Evolutionary conservation across 139 green algal genomes (phyloP), one percentile per base, ranked within the genome.

Genomic region (Raphidocelis subcapitata): DNA sequence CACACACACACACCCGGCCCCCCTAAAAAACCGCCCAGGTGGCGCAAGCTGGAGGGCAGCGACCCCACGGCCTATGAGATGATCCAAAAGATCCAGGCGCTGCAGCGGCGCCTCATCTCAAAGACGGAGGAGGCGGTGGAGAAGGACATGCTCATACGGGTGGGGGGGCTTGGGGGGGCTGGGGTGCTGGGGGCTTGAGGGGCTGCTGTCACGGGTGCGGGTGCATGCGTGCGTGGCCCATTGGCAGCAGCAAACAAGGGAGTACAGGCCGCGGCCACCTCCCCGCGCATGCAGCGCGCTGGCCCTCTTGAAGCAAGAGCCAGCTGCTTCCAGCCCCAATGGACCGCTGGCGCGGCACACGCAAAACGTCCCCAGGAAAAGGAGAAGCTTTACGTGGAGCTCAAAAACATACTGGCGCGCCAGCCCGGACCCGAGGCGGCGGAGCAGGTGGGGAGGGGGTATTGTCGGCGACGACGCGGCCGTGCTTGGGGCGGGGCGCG

Each of bases 21-120:
- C 41, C 41, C 41, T 49, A 49, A 36, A 61, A 8, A 49, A 8
- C 41, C 41, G 23, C 57, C 18, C 82, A 85, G 86, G 57, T 94
- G 90, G 90, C 88, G 94, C 54, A 97, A 97, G 81, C 91, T 98
- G 67, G 92, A 98, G 81, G 94, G 94, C 71, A 90, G 73, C 65
- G 93, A 97, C 81, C 94, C 94, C 0, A 78, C 80, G 31, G 91
- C 91, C 0, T 97, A 95, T 75, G 94, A 98, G 85, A 93, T 97
- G 88, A 93, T 97, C 60, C 91, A 94, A 72, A 97, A 97, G 87
- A 93, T 97, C 54, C 94, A 98, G 76, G 91, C 88, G 64, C 88
- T 98, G 75, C 94, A 98, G 83, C 92, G 92, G 79, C 84, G 93
- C 5, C 85, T 98, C 31, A 97, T 98, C 47, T 28, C 77, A 29